Percentiles rank a stretch among this genome's conserved stretches.
phyloP scores from a whole-genome alignment of 805 yeast species.

The Wickerhamiella domercqiae region DNA sequence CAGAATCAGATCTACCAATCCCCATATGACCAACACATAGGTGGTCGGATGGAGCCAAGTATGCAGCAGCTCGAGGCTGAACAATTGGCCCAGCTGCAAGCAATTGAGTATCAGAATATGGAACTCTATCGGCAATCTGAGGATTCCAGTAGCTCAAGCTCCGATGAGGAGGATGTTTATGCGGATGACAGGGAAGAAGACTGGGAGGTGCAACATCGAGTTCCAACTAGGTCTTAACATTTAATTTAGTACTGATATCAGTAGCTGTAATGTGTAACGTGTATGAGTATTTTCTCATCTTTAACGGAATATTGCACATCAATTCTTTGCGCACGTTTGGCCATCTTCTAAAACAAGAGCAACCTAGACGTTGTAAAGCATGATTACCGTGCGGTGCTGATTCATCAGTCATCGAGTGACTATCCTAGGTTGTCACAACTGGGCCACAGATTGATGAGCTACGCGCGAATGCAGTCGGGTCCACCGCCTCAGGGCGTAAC shows the following conservation, averaged over 20 bases:
- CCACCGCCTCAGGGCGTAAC: neutral
- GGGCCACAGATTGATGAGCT: conserved; percentile 2
- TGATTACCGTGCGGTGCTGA: too few species aligned
- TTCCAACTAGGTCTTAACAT: too few species aligned
- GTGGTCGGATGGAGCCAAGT: neutral
- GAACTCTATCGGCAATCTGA: neutral
- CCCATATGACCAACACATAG: neutral
- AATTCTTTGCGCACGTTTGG: too few species aligned
- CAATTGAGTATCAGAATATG: conserved; percentile 1
- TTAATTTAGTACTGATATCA: too few species aligned
- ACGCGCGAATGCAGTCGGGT: conserved; percentile 1
- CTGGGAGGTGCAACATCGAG: too few species aligned
- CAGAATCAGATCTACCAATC: neutral
- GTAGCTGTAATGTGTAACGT: too few species aligned
- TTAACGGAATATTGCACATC: too few species aligned
- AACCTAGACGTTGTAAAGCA: too few species aligned
- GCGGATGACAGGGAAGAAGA: neutral
- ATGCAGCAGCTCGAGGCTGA: conserved; percentile 1
- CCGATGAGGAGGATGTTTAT: neutral
- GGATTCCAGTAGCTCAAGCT: neutral
- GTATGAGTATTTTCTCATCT: too few species aligned
- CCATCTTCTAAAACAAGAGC: too few species aligned
- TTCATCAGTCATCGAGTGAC: too few species aligned
- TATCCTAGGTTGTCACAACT: too few species aligned
- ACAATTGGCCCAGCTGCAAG: conserved; percentile 1